Evolutionary conservation across 352 stramenopile genomes (phyloP).

Genomic region (Phytophthora multivora): DNA sequence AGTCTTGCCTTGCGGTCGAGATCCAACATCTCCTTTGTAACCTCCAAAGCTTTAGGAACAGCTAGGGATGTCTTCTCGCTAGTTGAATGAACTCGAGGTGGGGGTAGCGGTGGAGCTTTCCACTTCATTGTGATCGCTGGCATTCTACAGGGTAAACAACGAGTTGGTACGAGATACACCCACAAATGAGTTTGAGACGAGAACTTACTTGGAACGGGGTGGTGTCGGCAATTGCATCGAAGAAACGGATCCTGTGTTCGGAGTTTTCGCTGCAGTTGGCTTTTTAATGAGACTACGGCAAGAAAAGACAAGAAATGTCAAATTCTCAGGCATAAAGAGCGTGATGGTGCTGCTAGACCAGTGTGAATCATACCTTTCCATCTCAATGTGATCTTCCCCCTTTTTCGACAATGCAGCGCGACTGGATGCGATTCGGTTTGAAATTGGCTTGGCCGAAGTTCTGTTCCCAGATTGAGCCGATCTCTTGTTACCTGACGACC

Average conservation of each 20-base stretch:
- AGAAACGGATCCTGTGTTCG: not conserved
- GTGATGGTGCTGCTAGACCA: not conserved
- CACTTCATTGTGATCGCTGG: slow-evolving; percentile 72
- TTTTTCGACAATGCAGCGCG: slow-evolving; percentile 27
- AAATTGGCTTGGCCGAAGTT: slow-evolving; percentile 29
- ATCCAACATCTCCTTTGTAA: slow-evolving; percentile 28
- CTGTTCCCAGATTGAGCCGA: slow-evolving; percentile 1
- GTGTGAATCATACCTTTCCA: slow-evolving; percentile 41
- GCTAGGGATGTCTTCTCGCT: slow-evolving; percentile 17
- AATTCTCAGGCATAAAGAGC: not conserved
- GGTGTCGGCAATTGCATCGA: slow-evolving; percentile 7
- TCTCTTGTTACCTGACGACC: slow-evolving; percentile 12
- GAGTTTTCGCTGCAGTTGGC: not conserved
- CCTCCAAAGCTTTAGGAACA: slow-evolving; percentile 11
- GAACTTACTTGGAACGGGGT: slow-evolving; percentile 24
- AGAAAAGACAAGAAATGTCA: not conserved
- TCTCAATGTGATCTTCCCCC: slow-evolving; percentile 38
- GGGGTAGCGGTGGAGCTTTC: slow-evolving; percentile 36
- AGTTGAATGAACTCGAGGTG: slow-evolving; percentile 4
- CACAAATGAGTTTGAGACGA: not conserved
- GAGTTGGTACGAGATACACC: not conserved
- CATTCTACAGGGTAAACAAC: slow-evolving; percentile 40
- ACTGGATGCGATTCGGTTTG: slow-evolving; percentile 26
- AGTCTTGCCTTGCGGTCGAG: slow-evolving; percentile 51
- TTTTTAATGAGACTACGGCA: slow-evolving; percentile 24